phyloP scores from a whole-genome alignment of 345 rosid species.

The Dimocarpus longan region DNA sequence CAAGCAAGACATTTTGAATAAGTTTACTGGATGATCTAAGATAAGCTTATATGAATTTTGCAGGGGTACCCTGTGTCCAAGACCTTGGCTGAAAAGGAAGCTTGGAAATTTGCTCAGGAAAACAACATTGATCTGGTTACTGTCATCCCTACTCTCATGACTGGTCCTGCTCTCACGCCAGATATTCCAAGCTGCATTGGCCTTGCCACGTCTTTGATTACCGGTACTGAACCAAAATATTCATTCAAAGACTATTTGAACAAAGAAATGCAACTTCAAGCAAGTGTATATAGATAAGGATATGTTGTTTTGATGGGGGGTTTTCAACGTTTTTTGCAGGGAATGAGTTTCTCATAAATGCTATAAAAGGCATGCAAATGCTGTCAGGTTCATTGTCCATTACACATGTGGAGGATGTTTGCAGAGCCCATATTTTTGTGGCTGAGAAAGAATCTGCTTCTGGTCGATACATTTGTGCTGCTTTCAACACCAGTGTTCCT shows the following conservation, averaged over 20 bases:
- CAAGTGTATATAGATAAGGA: background rate
- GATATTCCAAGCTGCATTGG: constrained; percentile 59
- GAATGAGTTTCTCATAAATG: constrained; percentile 54
- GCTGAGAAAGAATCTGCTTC: constrained; percentile 83
- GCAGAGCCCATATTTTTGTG: constrained; percentile 77
- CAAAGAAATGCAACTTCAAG: background rate
- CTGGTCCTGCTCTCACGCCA: constrained; percentile 61
- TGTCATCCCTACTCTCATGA: constrained; percentile 66
- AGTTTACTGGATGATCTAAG: background rate
- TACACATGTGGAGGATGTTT: constrained; percentile 76
- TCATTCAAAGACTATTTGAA: background rate
- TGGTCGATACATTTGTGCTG: constrained; percentile 78
- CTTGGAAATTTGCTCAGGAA: constrained; percentile 67
- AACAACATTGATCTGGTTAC: constrained; percentile 73
- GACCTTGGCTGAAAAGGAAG: constrained; percentile 74
- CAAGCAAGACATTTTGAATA: background rate
- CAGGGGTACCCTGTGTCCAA: constrained; percentile 85
- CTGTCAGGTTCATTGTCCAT: constrained; percentile 82
- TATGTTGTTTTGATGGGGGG: background rate
- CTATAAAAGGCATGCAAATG: constrained; percentile 82
- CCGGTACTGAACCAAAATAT: constrained; percentile 40
- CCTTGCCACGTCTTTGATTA: constrained; percentile 59
- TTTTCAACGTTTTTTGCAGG: constrained; percentile 48
- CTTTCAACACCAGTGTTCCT: constrained; percentile 64
- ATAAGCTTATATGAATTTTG: constrained; percentile 18